A percentile compares a stretch with the other conserved stretches of the same genome.
Evolutionary conservation across 2,329 filamentous ascomycete species (phyloP).

Genomic region (Epichloe scottii): DNA sequence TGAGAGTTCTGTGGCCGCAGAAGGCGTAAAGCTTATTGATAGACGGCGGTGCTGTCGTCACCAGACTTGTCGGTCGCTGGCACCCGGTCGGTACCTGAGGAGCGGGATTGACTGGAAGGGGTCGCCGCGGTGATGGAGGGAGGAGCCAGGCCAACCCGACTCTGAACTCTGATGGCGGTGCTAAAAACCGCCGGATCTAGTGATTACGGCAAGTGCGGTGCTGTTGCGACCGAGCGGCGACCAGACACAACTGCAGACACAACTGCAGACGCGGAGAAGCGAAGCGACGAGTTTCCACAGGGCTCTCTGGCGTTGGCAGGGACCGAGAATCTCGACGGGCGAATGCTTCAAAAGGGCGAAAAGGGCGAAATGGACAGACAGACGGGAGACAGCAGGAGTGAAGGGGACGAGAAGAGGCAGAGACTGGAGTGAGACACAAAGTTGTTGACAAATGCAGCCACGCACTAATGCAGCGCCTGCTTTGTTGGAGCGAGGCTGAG

Average conservation of each 20-base stretch:
- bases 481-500: not conserved
- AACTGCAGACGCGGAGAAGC: not conserved
- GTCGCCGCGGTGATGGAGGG: constrained; percentile 5
- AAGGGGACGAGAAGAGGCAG: not conserved
- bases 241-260: too few relatives aligned
- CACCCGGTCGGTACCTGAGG: not conserved
- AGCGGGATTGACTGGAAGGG: too few relatives aligned
- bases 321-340: not conserved
- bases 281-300: not conserved
- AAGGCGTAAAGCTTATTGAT: not conserved
- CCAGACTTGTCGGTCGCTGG: not conserved
- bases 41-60: not conserved
- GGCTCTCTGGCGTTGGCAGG: not conserved
- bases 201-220: not conserved
- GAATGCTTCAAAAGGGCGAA: not conserved
- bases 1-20: not conserved
- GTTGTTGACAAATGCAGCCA: not conserved
- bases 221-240: not conserved
- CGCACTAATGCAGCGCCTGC: not conserved
- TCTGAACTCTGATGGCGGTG: too few relatives aligned
- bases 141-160: not conserved
- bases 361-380: not conserved
- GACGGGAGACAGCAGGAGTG: not conserved
- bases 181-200: not conserved
- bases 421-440: not conserved